phyloP scores from a whole-genome alignment of 768 basidiomycete genomes.

The Termitomyces sp. region DNA sequence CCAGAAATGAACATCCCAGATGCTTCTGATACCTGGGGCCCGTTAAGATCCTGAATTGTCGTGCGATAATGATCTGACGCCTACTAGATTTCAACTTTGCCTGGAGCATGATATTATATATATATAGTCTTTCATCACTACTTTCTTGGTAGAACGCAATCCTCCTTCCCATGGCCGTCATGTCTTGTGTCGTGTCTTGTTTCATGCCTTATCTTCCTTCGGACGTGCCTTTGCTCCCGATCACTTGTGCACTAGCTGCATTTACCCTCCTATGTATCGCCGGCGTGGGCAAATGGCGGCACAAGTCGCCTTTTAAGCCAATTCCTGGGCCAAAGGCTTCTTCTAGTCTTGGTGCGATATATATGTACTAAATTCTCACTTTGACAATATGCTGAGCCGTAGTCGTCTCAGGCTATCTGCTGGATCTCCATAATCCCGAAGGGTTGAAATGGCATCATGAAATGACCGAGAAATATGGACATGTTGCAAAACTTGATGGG shows the following conservation, averaged over 20 bases:
- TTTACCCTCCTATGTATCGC: neutral
- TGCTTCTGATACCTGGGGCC: too few species aligned
- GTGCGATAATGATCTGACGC: too few species aligned
- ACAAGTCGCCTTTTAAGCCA: slow-evolving; percentile 10
- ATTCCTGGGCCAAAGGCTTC: slow-evolving; percentile 16
- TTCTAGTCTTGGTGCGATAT: slow-evolving; percentile 11
- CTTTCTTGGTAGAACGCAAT: too few species aligned
- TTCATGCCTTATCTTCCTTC: neutral
- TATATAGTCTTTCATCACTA: too few species aligned
- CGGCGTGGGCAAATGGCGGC: neutral
- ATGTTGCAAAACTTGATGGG: slow-evolving; percentile 18
- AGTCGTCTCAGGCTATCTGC: slow-evolving; percentile 15
- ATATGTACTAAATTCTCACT: neutral
- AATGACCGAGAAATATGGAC: slow-evolving; percentile 20
- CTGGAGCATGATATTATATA: too few species aligned
- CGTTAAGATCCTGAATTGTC: too few species aligned
- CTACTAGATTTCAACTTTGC: too few species aligned
- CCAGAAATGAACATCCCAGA: too few species aligned
- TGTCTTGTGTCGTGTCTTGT: neutral
- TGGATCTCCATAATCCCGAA: slow-evolving; percentile 20
- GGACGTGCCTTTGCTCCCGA: neutral
- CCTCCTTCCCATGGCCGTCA: too few species aligned
- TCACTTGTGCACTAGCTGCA: neutral
- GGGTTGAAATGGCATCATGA: slow-evolving; percentile 18
- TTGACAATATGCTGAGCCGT: neutral